Conservation (phyloP, 441 rosid genomes). For the Gossypium gossypioides region DNA sequence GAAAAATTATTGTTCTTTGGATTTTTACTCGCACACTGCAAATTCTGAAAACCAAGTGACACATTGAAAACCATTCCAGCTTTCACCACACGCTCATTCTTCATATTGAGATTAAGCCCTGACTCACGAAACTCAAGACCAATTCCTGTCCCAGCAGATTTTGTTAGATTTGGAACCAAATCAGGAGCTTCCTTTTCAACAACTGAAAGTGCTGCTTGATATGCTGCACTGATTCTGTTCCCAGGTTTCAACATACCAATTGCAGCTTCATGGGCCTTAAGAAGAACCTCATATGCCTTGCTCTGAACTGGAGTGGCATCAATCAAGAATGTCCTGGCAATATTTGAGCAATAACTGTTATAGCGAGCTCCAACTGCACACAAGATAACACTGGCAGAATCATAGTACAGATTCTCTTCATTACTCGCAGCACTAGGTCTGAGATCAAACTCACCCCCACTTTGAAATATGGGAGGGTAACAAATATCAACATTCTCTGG, state of each 20-base stretch:
- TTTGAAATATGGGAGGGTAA: conserved; percentile 66
- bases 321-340: conserved; percentile 50
- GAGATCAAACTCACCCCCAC: conserved; percentile 64
- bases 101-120: conserved; percentile 43
- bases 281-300: conserved; percentile 56
- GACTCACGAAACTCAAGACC: conserved; percentile 70
- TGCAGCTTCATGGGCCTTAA: conserved; percentile 56
- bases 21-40: conserved; percentile 32
- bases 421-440: conserved; percentile 59
- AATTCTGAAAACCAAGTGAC: conserved; percentile 57
- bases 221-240: conserved; percentile 35
- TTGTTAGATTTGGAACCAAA: conserved; percentile 40
- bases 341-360: conserved; percentile 61
- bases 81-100: conserved; percentile 44
- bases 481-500: conserved; percentile 67
- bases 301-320: conserved; percentile 50
- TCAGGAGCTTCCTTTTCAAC: conserved; percentile 54
- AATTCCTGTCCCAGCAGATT: conserved; percentile 65
- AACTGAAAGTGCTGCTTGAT: conserved; percentile 43
- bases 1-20: conserved; percentile 40
- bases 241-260: conserved; percentile 45
- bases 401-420: conserved; percentile 49
- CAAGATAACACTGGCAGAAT: conserved; percentile 53
- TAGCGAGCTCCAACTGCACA: conserved; percentile 56
- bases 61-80: conserved; percentile 52